Percentiles rank a stretch among this genome's conserved stretches.
Evolutionary conservation across 1,284 basidiomycete species (phyloP).

Genomic region (Rhodofomes roseus): DNA sequence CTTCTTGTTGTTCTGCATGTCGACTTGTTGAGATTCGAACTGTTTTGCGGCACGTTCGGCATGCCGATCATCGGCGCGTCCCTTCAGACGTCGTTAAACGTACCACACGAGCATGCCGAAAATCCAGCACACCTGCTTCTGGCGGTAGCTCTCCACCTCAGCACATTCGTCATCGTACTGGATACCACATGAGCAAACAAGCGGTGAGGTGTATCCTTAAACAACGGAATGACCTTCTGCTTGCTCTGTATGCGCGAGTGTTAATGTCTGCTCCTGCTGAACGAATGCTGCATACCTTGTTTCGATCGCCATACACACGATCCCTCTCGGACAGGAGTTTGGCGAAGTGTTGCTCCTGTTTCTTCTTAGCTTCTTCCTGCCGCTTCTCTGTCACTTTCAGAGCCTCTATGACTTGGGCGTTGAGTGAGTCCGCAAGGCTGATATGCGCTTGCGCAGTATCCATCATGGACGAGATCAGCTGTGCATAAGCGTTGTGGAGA

Average conservation of each 20-base stretch:
- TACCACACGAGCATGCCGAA: no score
- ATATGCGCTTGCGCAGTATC: conserved; percentile 66
- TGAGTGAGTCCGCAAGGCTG: conserved; percentile 59
- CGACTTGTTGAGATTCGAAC: conserved; percentile 66
- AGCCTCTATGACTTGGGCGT: conserved; percentile 58
- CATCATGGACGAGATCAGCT: conserved; percentile 58
- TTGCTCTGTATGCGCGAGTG: conserved; percentile 47
- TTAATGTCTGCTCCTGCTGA: neutral
- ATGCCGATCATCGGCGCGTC: conserved; percentile 69
- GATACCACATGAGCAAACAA: conserved; percentile 3
- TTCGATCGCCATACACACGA: conserved; percentile 58
- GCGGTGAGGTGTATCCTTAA: neutral
- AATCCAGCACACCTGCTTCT: conserved; percentile 67
- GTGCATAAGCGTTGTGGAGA: conserved; percentile 60
- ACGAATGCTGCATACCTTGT: conserved; percentile 46
- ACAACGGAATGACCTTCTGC: conserved; percentile 53
- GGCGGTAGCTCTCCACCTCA: conserved; percentile 65
- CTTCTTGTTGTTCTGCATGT: conserved; percentile 84
- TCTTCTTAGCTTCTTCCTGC: conserved; percentile 66
- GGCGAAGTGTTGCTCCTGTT: conserved; percentile 70
- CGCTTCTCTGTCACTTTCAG: conserved; percentile 56
- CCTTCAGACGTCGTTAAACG: conserved; percentile 33
- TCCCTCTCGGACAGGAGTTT: conserved; percentile 71
- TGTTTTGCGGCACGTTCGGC: conserved; percentile 70
- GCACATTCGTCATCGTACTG: conserved; percentile 77